These are phyloP conservation scores for Chalciporus pseudorubinellus DNA, from an alignment of 768 basidiomycete species.

Conservation along the genomic window DNA sequence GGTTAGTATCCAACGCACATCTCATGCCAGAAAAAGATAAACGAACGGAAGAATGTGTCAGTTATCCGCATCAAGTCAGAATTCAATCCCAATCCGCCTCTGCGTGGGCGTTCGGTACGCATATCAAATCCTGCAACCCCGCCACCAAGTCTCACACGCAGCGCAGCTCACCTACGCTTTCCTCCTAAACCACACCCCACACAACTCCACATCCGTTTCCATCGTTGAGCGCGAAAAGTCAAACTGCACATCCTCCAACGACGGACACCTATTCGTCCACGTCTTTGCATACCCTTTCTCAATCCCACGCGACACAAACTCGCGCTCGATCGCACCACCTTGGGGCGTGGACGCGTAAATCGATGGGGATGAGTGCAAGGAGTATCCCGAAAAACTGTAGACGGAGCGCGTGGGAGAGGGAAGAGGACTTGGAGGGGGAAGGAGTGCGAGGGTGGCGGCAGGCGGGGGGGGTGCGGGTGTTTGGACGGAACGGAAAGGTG, in stretches of 20 bases:
- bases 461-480: constrained; percentile 13
- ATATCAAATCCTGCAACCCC: no score
- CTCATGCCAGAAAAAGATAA: no score
- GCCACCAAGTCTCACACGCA: no score
- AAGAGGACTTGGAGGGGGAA: not conserved
- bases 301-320: constrained; percentile 27
- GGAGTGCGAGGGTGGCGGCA: not conserved
- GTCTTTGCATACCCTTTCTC: constrained; percentile 28
- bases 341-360: not conserved
- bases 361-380: not conserved
- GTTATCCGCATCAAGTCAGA: no score
- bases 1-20: no score
- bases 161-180: no score
- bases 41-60: no score
- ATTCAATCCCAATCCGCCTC: no score
- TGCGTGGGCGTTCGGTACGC: no score
- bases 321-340: constrained; percentile 11
- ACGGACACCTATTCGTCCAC: constrained; percentile 30
- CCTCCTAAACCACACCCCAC: constrained; percentile 32
- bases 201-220: constrained; percentile 28
- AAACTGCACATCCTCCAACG: constrained; percentile 28
- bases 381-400: not conserved
- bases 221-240: constrained; percentile 27
- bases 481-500: constrained; percentile 30
- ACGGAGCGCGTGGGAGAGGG: constrained; percentile 9